Evolutionary conservation across 805 yeast genomes (phyloP).

Genomic region (Hanseniaspora nectarophila): DNA sequence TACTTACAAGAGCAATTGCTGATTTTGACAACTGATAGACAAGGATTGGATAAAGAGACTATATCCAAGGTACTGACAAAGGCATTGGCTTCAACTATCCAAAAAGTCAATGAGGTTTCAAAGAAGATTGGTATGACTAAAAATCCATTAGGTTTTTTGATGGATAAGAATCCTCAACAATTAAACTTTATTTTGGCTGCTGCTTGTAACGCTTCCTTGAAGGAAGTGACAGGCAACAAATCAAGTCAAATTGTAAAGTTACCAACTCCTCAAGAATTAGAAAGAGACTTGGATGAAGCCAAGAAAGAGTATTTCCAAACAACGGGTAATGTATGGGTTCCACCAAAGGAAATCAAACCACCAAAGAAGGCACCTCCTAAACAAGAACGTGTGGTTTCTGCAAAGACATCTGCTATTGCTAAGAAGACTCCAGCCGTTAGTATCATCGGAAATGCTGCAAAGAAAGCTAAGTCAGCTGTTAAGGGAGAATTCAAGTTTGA

Average conservation of each 20-base stretch:
- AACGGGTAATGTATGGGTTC: constrained; percentile 13
- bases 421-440: neutral
- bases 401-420: neutral
- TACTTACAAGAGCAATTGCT: constrained; percentile 79
- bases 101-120: constrained; percentile 79
- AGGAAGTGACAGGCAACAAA: constrained; percentile 45
- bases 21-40: constrained; percentile 64
- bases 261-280: constrained; percentile 20
- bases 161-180: constrained; percentile 71
- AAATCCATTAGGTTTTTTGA: constrained; percentile 63
- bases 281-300: constrained; percentile 15
- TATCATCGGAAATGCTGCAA: neutral
- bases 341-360: constrained; percentile 18
- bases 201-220: constrained; percentile 68
- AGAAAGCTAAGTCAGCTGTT: neutral
- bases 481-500: constrained; percentile 3
- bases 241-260: constrained; percentile 33
- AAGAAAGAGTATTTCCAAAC: constrained; percentile 14
- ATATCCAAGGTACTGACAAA: constrained; percentile 78
- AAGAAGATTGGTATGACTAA: constrained; percentile 72
- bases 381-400: neutral
- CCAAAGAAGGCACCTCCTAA: constrained; percentile 15
- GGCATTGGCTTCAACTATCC: constrained; percentile 86
- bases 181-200: constrained; percentile 67
- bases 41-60: constrained; percentile 64